These are phyloP conservation scores for Leavenworthia alabamica DNA, from an alignment of 345 rosid species.

Conservation along the genomic window DNA sequence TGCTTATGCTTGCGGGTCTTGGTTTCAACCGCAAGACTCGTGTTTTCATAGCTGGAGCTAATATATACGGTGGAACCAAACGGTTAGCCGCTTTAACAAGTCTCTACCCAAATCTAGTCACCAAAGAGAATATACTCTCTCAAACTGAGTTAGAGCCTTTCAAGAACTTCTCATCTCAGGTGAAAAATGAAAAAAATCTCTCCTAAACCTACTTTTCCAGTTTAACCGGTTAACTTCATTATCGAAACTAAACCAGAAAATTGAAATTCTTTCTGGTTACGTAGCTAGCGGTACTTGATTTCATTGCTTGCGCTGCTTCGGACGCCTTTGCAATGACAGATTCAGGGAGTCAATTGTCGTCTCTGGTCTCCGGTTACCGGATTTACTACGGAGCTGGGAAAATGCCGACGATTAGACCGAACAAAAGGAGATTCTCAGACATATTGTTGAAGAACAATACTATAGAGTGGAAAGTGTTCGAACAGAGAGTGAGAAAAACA, in stretches of 20 bases:
- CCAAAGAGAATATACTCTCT: constrained; percentile 85
- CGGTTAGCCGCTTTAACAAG: constrained; percentile 67
- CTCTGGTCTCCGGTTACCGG: constrained; percentile 79
- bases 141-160: constrained; percentile 71
- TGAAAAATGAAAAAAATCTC: constrained; percentile 11
- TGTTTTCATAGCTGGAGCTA: constrained; percentile 80
- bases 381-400: constrained; percentile 80
- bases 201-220: neutral
- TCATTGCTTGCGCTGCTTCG: constrained; percentile 71
- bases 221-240: neutral
- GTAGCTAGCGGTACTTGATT: constrained; percentile 94
- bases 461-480: constrained; percentile 79
- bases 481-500: constrained; percentile 84
- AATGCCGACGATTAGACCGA: constrained; percentile 90
- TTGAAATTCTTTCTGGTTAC: neutral
- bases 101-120: constrained; percentile 81
- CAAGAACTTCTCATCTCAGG: constrained; percentile 87
- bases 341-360: constrained; percentile 88
- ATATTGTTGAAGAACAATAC: constrained; percentile 72
- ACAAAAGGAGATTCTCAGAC: constrained; percentile 65
- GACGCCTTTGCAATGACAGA: constrained; percentile 97
- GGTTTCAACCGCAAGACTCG: constrained; percentile 79
- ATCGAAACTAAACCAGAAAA: neutral
- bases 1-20: constrained; percentile 90
- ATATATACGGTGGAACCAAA: constrained; percentile 64